Base-by-base conservation (phyloP, 805 yeast genomes). In the Lachancea sp. region DNA sequence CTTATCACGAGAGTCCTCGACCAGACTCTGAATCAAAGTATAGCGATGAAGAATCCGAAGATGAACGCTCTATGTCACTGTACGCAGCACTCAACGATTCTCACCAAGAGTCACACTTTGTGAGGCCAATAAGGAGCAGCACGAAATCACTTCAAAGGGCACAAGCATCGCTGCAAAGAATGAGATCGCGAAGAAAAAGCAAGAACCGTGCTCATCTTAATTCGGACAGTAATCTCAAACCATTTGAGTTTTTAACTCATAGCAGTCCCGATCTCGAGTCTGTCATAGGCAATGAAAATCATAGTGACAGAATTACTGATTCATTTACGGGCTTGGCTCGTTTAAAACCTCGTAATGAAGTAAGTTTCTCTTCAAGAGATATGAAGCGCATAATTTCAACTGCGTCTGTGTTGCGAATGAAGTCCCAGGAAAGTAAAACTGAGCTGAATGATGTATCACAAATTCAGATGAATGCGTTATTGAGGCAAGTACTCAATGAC, bases 51-150 rank as follows among this genome's bases (percentile, higher is more conserved):
- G 48, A 49, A 7, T 48, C 60, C 5, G 86, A 79, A 51, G 84
- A 80, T 55, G 85, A 80, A 49, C 75, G 77, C 9, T 80, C 78
- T 0, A 78, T 80, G 84, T 77, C 84, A 0, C 56, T 78, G 17
- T 79, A 78, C 51, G 72, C 82, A 0, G 73, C 80, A 0, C 55
- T 78, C n/a, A 64, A 68, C 42, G 61, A 52, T 24, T 61, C 58
- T 9, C 56, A 57, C 13, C 59, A 55, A 32, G 67, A 64, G 15
- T 60, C 59, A 32, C 55, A 61, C 23, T 63, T 60, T 15, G 52
- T 62, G 8, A 49, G 69, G 36, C 54, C 64, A 2, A 48, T 67
- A 26, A 60, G 73, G 45, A 60, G 55, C 30, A 62, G 66, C 8
- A 62, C 67, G 0, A 61, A 78, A 40, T 75, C 83, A 1, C 64